phyloP scores from a whole-genome alignment of 108 stramenopile species.

The Pseudonitzschia multiseries region DNA sequence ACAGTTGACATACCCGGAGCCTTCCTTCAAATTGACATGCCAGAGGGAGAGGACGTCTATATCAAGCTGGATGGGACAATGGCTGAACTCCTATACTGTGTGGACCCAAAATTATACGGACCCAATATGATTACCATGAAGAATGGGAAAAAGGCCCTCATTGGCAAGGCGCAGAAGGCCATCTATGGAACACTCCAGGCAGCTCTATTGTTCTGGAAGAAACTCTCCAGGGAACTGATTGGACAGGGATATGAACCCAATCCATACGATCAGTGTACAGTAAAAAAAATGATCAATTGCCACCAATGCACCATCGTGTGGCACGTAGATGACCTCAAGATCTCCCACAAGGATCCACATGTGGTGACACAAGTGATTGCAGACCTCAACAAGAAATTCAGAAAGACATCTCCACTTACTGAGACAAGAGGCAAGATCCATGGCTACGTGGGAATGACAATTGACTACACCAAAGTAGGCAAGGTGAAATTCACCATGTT shows the following conservation, averaged over 20 bases:
- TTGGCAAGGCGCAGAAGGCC: background rate
- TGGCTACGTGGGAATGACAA: too few relatives aligned
- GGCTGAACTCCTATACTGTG: background rate
- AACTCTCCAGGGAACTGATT: background rate
- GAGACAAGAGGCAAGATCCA: too few relatives aligned
- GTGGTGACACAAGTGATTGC: too few relatives aligned
- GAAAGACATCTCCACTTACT: too few relatives aligned
- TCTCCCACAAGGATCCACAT: too few relatives aligned
- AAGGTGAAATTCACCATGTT: too few relatives aligned
- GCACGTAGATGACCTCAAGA: too few relatives aligned
- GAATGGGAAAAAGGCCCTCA: background rate
- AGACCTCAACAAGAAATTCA: too few relatives aligned
- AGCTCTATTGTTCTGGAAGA: background rate
- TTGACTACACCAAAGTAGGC: too few relatives aligned
- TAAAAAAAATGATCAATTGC: too few relatives aligned
- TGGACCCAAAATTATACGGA: background rate
- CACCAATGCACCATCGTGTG: too few relatives aligned
- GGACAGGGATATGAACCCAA: background rate
- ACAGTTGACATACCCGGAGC: background rate
- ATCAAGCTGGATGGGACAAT: background rate
- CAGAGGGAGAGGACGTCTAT: background rate
- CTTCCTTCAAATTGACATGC: background rate
- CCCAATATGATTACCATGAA: background rate
- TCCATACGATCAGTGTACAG: too few relatives aligned
- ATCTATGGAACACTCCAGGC: background rate